Evolutionary conservation across 768 basidiomycete species (phyloP).

Genomic region (Auriscalpium microsporum): DNA sequence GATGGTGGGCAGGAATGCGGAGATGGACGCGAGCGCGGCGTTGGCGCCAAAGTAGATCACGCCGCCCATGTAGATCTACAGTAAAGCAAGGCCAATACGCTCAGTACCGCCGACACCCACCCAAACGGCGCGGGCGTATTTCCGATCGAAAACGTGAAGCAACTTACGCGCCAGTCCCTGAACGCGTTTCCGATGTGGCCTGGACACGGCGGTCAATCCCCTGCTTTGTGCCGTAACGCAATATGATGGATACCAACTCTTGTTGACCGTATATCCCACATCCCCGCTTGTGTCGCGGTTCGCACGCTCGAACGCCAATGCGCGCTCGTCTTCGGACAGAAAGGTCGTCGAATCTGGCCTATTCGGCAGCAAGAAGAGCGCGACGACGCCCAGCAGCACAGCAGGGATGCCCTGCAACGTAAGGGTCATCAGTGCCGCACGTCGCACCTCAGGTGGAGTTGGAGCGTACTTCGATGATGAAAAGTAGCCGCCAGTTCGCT

Average conservation of each 20-base stretch:
- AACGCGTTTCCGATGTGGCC: conserved; percentile 58
- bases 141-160: background rate
- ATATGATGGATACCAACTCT: conserved; percentile 29
- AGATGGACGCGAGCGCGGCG: conserved; percentile 67
- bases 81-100: background rate
- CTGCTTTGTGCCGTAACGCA: background rate
- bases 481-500: conserved; percentile 53
- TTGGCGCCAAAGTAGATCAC: conserved; percentile 75
- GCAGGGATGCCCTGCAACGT: conserved; percentile 53
- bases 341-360: conserved; percentile 62
- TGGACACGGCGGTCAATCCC: conserved; percentile 15
- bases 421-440: background rate
- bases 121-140: background rate
- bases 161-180: conserved; percentile 59
- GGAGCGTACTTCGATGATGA: conserved; percentile 59
- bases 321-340: conserved; percentile 42
- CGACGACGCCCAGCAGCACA: conserved; percentile 50
- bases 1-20: conserved; percentile 79
- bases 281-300: conserved; percentile 61
- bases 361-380: conserved; percentile 52
- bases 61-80: conserved; percentile 58
- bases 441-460: background rate
- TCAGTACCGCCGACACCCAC: background rate
- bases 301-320: conserved; percentile 58
- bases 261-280: conserved; percentile 53